Evolutionary conservation across 768 basidiomycete species (phyloP).

Genomic region (Phlebiopsis flavidoalba): DNA sequence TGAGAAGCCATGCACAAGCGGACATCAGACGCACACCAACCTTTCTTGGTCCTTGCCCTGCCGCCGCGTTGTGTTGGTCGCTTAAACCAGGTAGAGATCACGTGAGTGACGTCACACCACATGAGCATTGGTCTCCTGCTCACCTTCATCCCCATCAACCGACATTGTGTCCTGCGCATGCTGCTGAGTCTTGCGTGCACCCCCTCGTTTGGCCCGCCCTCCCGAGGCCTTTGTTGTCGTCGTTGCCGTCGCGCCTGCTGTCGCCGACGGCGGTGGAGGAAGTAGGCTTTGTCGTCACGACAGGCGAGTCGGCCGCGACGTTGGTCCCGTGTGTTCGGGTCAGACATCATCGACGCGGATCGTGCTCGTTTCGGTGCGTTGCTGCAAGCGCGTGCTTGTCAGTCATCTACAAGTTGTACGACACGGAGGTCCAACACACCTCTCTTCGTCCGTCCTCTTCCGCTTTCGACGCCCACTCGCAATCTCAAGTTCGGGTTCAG

Average conservation of each 20-base stretch:
- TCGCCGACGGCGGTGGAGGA: slow-evolving; percentile 18
- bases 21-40: slow-evolving; percentile 29
- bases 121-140: slow-evolving; percentile 1
- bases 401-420: background rate
- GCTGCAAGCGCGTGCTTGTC: slow-evolving; percentile 25
- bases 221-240: slow-evolving; percentile 17
- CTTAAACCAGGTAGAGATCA: slow-evolving; percentile 17
- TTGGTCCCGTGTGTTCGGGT: slow-evolving; percentile 41
- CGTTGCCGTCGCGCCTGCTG: slow-evolving; percentile 18
- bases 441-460: slow-evolving; percentile 71
- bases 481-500: slow-evolving; percentile 43
- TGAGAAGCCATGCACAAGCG: slow-evolving; percentile 19
- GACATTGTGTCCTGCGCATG: slow-evolving; percentile 22
- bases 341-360: slow-evolving; percentile 69
- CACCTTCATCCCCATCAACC: slow-evolving; percentile 65
- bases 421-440: slow-evolving; percentile 37
- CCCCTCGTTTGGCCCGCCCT: slow-evolving; percentile 23
- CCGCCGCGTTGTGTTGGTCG: slow-evolving; percentile 7
- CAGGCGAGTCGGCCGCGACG: slow-evolving; percentile 27
- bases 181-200: slow-evolving; percentile 25
- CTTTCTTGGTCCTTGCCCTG: slow-evolving; percentile 28
- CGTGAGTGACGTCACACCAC: slow-evolving; percentile 28
- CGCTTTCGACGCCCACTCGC: slow-evolving; percentile 54
- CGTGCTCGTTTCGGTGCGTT: slow-evolving; percentile 65
- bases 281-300: slow-evolving; percentile 20